phyloP scores from a whole-genome alignment of 2,329 filamentous ascomycete species.

The Fusarium sp. region DNA sequence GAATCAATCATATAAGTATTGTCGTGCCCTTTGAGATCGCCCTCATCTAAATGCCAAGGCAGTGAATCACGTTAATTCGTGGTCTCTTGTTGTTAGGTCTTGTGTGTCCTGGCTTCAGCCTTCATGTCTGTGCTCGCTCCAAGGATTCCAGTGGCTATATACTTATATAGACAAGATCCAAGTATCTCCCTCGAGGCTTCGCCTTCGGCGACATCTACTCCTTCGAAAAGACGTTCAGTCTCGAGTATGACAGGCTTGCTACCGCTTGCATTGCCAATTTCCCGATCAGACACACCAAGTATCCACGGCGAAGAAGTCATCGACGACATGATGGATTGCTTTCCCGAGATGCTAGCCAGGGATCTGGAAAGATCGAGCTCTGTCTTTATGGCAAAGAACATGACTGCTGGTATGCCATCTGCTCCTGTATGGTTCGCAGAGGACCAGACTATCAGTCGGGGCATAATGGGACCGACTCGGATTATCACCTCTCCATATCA shows the following conservation, averaged over 20 bases:
- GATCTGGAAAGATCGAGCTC: slow-evolving; percentile 64
- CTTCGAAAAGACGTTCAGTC: slow-evolving; percentile 51
- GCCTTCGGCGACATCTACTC: slow-evolving; percentile 34
- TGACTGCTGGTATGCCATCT: slow-evolving; percentile 65
- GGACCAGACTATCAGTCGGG: slow-evolving; percentile 28
- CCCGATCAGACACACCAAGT: slow-evolving; percentile 43
- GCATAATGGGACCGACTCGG: slow-evolving; percentile 34
- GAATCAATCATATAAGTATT: slow-evolving; percentile 35
- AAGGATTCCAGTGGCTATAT: slow-evolving; percentile 42
- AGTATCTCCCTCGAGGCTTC: slow-evolving; percentile 12
- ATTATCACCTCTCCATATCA: slow-evolving; percentile 46
- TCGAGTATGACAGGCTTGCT: slow-evolving; percentile 56
- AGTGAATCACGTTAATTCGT: slow-evolving; percentile 23
- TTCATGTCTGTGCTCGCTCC: slow-evolving; percentile 35
- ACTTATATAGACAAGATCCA: slow-evolving; percentile 44
- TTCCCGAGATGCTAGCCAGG: slow-evolving; percentile 67
- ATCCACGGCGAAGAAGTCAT: slow-evolving; percentile 45
- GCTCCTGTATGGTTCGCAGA: slow-evolving; percentile 52
- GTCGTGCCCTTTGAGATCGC: slow-evolving; percentile 22
- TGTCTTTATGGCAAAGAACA: slow-evolving; percentile 63
- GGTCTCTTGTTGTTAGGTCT: slow-evolving; percentile 29
- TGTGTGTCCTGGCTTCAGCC: slow-evolving; percentile 9
- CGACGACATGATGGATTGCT: slow-evolving; percentile 55
- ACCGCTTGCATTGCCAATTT: slow-evolving; percentile 52
- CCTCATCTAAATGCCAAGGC: slow-evolving; percentile 4